phyloP scores from a whole-genome alignment of 306 rosid genomes.

The Styphnolobium japonicum region DNA sequence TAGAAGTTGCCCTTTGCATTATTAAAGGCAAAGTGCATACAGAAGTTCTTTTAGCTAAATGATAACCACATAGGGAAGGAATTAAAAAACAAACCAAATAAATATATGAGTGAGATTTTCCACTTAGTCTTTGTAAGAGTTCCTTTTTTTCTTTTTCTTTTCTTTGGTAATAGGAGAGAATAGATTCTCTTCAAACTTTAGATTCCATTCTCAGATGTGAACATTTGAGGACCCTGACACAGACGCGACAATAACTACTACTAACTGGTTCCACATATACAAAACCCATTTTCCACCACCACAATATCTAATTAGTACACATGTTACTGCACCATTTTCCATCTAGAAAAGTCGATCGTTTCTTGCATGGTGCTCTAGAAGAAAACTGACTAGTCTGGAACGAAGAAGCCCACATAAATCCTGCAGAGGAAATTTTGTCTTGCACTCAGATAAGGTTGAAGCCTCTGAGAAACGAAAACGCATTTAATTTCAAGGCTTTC shows the following conservation, averaged over 20 bases:
- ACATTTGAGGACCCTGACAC: not conserved
- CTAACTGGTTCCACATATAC: not conserved
- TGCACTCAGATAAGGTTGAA: conserved; percentile 7
- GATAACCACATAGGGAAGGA: not conserved
- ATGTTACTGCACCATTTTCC: not conserved
- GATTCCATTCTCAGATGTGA: not conserved
- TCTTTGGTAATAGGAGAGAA: not conserved
- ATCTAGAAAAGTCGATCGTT: not conserved
- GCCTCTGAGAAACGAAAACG: conserved; percentile 41
- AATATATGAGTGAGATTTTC: too few relatives aligned
- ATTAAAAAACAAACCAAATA: not conserved
- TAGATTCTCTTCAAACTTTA: not conserved
- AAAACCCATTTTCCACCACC: conserved; percentile 16
- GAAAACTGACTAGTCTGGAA: conserved; percentile 11
- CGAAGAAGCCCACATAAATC: conserved; percentile 11
- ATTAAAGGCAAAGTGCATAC: not conserved
- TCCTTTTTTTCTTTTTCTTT: not conserved
- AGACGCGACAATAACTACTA: not conserved
- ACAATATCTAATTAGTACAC: conserved; percentile 2
- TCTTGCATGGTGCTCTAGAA: not conserved
- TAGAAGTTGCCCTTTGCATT: too few relatives aligned
- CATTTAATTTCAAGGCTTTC: conserved; percentile 27
- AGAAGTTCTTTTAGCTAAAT: not conserved
- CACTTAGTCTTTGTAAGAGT: not conserved
- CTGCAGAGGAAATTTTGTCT: conserved; percentile 3